phyloP scores from a whole-genome alignment of 2,329 filamentous ascomycete species.

The Aureobasidium lini region DNA sequence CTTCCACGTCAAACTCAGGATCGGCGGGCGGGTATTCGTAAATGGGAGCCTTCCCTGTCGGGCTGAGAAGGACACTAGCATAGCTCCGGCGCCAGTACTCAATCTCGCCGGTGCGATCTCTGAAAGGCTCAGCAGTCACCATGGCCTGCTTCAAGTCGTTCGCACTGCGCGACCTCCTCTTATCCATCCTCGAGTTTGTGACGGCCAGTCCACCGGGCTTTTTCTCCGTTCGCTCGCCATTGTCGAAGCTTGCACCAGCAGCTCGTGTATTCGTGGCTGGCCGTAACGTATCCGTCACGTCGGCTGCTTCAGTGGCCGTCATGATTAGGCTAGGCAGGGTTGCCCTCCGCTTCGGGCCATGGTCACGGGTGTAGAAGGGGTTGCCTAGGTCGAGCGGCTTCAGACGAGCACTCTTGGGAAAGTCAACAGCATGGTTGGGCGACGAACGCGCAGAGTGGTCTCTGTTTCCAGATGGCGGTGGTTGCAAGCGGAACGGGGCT shows the following conservation, averaged over 20 bases:
- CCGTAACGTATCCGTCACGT: constrained; percentile 14
- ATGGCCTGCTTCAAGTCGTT: constrained; percentile 23
- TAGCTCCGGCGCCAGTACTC: constrained; percentile 30
- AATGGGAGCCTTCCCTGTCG: constrained; percentile 18
- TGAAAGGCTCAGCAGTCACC: constrained; percentile 17
- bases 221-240: neutral
- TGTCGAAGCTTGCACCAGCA: constrained; percentile 4
- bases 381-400: constrained; percentile 30
- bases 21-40: neutral
- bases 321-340: constrained; percentile 27
- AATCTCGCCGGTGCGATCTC: constrained; percentile 30
- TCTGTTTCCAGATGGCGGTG: neutral
- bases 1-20: neutral
- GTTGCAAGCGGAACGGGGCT: constrained; percentile 19
- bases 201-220: constrained; percentile 15
- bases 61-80: constrained; percentile 22
- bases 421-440: constrained; percentile 28
- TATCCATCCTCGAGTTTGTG: constrained; percentile 18
- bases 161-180: constrained; percentile 29
- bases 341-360: constrained; percentile 16
- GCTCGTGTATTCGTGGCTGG: constrained; percentile 7
- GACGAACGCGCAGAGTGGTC: constrained; percentile 22
- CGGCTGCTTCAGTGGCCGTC: constrained; percentile 21
- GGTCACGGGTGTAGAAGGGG: constrained; percentile 21
- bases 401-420: constrained; percentile 29